Base-by-base conservation (phyloP, 1,284 basidiomycete genomes). In the Moesziomyces globuligerus region DNA sequence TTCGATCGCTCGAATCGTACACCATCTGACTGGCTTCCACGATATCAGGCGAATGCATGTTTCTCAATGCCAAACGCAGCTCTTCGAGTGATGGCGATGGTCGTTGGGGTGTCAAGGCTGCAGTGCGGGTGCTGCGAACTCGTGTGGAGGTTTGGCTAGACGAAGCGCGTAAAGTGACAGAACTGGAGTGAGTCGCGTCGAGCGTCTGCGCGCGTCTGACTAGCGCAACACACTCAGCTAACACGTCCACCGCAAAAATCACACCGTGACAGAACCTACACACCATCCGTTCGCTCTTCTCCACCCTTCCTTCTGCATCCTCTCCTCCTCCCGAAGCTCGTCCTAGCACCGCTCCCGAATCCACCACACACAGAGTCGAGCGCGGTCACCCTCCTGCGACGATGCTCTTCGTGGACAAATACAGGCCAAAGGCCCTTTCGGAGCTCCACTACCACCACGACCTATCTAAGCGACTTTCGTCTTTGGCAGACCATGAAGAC, bases 381-480 rank as follows among this genome's bases (percentile, higher is more conserved):
- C 32, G 4, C 32, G 17, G 6, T 17, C 3, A 34, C 1, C 32
- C 15, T n/a, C 17, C 15, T 5, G 23, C 32, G 25, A 36, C 20
- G 2, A 80, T 81, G 80, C 78, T 82, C 28, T 82, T 73, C 62
- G 80, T 82, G 41, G 80, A 48, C 49, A 74, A 97, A 90, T 92
- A 92, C 82, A 89, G 95, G 48, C 95, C 95, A 15, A 88, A 89
- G 67, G 87, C 89, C 3, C 88, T 98, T 23, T 88, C 90, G 71
- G 90, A 91, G 53, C 88, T 98, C 41, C 90, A 94, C 81, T 98
- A 98, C 83, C 96, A 98, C 81, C 81, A 86, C 25, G 88, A 87
- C 40, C 88, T 98, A 39, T 92, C 93, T 9, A 86, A 87, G 34
- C 88, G 94, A 25, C 86, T 98, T 28, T 88, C 87, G 68, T 90